Evolutionary conservation across 192 early-diverging fungal species (phyloP).

Genomic region (Neocallimastix lanati): DNA sequence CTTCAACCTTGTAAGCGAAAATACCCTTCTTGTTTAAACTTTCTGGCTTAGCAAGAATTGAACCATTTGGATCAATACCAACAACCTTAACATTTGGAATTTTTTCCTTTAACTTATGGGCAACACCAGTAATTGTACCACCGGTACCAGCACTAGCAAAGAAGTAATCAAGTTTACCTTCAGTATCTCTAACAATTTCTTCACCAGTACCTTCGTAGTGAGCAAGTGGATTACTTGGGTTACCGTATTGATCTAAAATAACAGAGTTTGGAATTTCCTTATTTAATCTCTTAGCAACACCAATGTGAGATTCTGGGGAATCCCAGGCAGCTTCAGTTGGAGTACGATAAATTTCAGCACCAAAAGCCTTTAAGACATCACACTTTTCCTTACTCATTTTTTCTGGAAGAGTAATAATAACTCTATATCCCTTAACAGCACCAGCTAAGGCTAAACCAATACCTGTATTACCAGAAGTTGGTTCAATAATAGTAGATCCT

Average conservation of each 20-base stretch:
- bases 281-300: slow-evolving; percentile 82
- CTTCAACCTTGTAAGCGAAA: slow-evolving; percentile 80
- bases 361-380: slow-evolving; percentile 90
- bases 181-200: slow-evolving; percentile 60
- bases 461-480: too few relatives aligned
- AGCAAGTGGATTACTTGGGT: slow-evolving; percentile 92
- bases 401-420: slow-evolving; percentile 96
- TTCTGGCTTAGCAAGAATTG: slow-evolving; percentile 80
- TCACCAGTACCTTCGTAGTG: slow-evolving; percentile 90
- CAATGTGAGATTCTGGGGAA: slow-evolving; percentile 93
- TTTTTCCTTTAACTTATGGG: slow-evolving; percentile 91
- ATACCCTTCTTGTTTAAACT: slow-evolving; percentile 48
- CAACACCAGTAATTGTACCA: slow-evolving; percentile 90
- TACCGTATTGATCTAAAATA: slow-evolving; percentile 93
- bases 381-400: slow-evolving; percentile 99
- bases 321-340: slow-evolving; percentile 99
- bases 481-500: slow-evolving; percentile 86
- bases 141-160: slow-evolving; percentile 92
- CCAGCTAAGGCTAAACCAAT: slow-evolving; percentile 83
- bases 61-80: slow-evolving; percentile 87
- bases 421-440: slow-evolving; percentile 96
- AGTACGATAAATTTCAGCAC: slow-evolving; percentile 94
- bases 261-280: slow-evolving; percentile 91
- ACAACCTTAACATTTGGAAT: too few relatives aligned
- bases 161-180: slow-evolving; percentile 86